These are phyloP conservation scores for Syzygium grande DNA, from an alignment of 345 rosid species.

Conservation along the genomic window DNA sequence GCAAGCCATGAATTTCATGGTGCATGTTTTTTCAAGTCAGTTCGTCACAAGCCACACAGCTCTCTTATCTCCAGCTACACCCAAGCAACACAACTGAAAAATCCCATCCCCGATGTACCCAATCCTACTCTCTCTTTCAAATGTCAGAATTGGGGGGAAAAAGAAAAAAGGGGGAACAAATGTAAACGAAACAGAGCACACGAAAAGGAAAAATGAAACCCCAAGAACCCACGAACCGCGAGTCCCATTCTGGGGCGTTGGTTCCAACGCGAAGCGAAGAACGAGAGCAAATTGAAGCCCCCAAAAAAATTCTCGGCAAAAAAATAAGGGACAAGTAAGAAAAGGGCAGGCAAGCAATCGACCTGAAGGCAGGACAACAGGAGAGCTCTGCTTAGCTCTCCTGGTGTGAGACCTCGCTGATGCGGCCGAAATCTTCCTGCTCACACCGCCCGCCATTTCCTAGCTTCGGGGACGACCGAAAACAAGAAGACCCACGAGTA, in stretches of 20 bases:
- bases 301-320: background rate
- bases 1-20: background rate
- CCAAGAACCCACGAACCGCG: background rate
- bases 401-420: constrained; percentile 54
- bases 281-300: background rate
- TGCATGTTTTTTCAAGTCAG: background rate
- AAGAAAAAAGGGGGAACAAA: background rate
- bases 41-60: background rate
- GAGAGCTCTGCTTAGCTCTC: constrained; percentile 24
- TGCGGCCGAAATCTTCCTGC: constrained; percentile 51
- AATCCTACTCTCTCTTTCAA: background rate
- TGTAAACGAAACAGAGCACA: background rate
- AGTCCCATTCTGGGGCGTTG: background rate
- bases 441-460: constrained; percentile 19
- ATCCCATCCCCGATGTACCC: background rate
- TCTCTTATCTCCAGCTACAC: background rate
- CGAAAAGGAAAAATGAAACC: background rate
- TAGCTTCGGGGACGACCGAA: background rate
- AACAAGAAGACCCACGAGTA: background rate
- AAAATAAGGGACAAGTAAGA: background rate
- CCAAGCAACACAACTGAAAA: background rate
- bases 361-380: constrained; percentile 34
- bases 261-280: background rate
- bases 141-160: background rate
- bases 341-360: background rate